phyloP scores from a whole-genome alignment of 441 rosid species.

The Gossypium gossypioides region DNA sequence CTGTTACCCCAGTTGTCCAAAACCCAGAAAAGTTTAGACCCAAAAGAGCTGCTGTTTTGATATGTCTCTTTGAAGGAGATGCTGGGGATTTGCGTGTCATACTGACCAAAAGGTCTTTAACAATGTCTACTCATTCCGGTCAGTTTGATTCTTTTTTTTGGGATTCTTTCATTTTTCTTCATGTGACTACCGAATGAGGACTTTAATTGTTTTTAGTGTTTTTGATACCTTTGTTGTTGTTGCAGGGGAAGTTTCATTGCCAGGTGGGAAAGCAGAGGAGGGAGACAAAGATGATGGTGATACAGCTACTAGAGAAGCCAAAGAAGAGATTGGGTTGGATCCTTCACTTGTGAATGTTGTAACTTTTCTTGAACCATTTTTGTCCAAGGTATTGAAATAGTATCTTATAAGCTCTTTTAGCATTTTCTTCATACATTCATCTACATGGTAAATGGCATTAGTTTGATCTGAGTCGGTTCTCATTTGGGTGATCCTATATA shows the following conservation, averaged over 20 bases:
- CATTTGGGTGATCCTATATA: neutral
- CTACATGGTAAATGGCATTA: neutral
- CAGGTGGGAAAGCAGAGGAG: constrained; percentile 87
- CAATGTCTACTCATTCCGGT: constrained; percentile 75
- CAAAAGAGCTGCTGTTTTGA: constrained; percentile 73
- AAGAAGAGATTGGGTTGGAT: constrained; percentile 87
- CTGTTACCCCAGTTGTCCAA: constrained; percentile 34
- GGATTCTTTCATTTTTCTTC: neutral
- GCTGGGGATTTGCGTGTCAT: constrained; percentile 67
- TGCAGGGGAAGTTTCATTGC: constrained; percentile 86
- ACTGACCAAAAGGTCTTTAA: constrained; percentile 70
- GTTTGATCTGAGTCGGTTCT: neutral
- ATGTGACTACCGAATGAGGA: neutral
- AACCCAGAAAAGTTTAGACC: constrained; percentile 54
- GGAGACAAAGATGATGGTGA: constrained; percentile 62
- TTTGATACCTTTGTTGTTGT: constrained; percentile 4
- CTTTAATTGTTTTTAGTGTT: neutral
- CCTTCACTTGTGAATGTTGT: constrained; percentile 69
- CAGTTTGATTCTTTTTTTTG: neutral
- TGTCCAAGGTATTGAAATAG: constrained; percentile 52
- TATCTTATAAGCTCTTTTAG: neutral
- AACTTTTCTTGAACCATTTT: constrained; percentile 70
- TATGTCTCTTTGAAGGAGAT: constrained; percentile 75
- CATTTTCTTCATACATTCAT: neutral
- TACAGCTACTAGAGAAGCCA: constrained; percentile 83